phyloP scores from a whole-genome alignment of 2,329 filamentous ascomycete species.

The Tolypocladium album region DNA sequence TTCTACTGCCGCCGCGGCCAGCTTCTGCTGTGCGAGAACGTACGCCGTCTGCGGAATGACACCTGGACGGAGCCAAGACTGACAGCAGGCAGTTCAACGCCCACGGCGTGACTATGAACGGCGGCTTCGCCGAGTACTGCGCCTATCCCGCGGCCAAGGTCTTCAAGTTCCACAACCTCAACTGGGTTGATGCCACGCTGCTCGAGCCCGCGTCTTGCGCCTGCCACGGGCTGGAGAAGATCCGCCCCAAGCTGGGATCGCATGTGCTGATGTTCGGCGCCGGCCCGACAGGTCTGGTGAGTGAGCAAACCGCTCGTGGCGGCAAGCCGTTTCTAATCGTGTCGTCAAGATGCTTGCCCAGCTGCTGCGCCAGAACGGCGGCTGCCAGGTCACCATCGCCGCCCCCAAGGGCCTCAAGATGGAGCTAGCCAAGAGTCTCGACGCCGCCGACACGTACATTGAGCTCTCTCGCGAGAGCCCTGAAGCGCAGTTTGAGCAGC shows the following conservation, averaged over 20 bases:
- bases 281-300: conserved; percentile 53
- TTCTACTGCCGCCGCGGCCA: conserved; percentile 64
- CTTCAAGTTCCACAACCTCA: conserved; percentile 56
- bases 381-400: conserved; percentile 59
- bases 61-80: background rate
- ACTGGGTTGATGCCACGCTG: conserved; percentile 57
- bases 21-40: conserved; percentile 55
- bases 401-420: conserved; percentile 60
- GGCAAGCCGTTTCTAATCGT: background rate
- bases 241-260: conserved; percentile 53
- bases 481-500: conserved; percentile 46
- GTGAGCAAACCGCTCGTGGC: conserved; percentile 7
- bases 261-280: conserved; percentile 56
- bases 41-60: conserved; percentile 6
- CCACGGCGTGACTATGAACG: conserved; percentile 57
- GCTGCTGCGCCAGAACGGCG: conserved; percentile 53
- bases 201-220: conserved; percentile 62
- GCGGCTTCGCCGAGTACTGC: conserved; percentile 63
- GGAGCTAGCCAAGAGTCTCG: conserved; percentile 50
- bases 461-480: conserved; percentile 44
- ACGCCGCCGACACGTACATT: conserved; percentile 43
- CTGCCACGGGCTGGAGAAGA: conserved; percentile 60
- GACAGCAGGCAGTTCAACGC: conserved; percentile 39
- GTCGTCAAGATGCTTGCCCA: conserved; percentile 42
- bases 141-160: conserved; percentile 42